Base-by-base conservation (phyloP, 257 asterid species). In the Solanum neorickii region DNA sequence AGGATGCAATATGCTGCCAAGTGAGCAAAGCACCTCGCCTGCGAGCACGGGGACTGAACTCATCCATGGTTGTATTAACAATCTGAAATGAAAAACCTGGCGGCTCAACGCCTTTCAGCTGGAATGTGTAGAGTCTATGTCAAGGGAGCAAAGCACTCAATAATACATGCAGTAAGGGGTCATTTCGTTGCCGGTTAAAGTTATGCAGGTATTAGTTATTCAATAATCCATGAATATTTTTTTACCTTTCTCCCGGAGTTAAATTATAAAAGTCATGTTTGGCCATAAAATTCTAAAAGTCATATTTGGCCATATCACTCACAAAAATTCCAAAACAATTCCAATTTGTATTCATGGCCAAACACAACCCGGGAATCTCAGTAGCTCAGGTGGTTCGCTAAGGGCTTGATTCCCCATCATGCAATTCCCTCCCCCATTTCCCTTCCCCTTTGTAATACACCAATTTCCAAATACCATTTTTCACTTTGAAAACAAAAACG, bases 1-100 rank as follows among this genome's bases (percentile, higher is more conserved):
- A 94, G 52, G 99, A 97, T 77, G 99, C 99, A 85, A 97, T 94
- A 87, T 97, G 99, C 91, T 97, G 99, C 99, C 99, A 97, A 5
- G 99, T 97, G 70, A 97, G 94, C 88, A 97, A 88, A 86, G 99
- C 99, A 83, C 99, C 98, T 86, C 99, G 97, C 90, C 99, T 95
- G 60, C 99, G 98, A 88, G 99, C 96, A 87, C 99, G 97, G 75
- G 99, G 94, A 86, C 98, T 96, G 72, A 87, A 91, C 87, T 97
- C 98, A 37, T 97, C 99, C 99, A 97, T 95, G 89, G 94, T 93
- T 31, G 99, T 95, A 90, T 97, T 97, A 83, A 97, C 99, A 87
- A 97, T 94, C 91, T 97, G 94, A 91, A 97, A 97, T 2, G 98
- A 95, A 90, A 97, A 97, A 70, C 98, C 98, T 1, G 99, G 99